These are phyloP conservation scores for Rhipidocladum racemiflorum DNA, from an alignment of 176 grass and related monocot species.

Conservation along the genomic window DNA sequence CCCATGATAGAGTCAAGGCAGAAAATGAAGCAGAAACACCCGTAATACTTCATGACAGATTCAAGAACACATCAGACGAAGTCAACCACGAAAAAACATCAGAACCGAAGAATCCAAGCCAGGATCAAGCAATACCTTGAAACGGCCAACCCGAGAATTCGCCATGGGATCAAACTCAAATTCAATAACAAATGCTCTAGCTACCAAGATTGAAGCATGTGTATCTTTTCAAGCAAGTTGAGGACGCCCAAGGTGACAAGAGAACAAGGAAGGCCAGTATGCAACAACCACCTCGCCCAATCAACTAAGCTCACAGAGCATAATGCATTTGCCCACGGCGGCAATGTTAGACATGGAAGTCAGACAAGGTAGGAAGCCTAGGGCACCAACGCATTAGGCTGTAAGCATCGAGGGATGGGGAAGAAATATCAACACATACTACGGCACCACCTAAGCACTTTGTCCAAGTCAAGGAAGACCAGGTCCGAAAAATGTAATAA, in stretches of 20 bases:
- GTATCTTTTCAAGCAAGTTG: conserved; percentile 13
- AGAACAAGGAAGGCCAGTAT: conserved; percentile 16
- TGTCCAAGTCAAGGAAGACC: conserved; percentile 43
- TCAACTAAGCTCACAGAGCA: conserved; percentile 12
- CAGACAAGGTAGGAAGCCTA: conserved; percentile 43
- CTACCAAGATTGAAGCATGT: conserved; percentile 10
- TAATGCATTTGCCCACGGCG: background rate
- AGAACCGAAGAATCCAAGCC: background rate
- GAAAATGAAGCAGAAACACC: background rate
- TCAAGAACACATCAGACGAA: conserved; percentile 4
- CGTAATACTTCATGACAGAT: background rate
- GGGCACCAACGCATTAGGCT: conserved; percentile 21
- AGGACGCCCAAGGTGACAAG: conserved; percentile 9
- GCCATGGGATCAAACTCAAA: conserved; percentile 39
- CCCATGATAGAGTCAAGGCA: background rate
- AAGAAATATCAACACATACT: conserved; percentile 9
- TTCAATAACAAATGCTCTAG: conserved; percentile 25
- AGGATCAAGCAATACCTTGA: conserved; percentile 52
- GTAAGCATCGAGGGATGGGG: background rate
- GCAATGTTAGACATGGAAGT: conserved; percentile 31
- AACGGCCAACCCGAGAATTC: conserved; percentile 38
- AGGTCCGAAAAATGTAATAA: conserved; percentile 3
- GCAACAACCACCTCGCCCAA: conserved; percentile 26
- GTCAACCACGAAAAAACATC: background rate
- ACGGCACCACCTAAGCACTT: conserved; percentile 1